Evolutionary conservation across 2,329 filamentous ascomycete species (phyloP).

Genomic region (Mycogone perniciosa): DNA sequence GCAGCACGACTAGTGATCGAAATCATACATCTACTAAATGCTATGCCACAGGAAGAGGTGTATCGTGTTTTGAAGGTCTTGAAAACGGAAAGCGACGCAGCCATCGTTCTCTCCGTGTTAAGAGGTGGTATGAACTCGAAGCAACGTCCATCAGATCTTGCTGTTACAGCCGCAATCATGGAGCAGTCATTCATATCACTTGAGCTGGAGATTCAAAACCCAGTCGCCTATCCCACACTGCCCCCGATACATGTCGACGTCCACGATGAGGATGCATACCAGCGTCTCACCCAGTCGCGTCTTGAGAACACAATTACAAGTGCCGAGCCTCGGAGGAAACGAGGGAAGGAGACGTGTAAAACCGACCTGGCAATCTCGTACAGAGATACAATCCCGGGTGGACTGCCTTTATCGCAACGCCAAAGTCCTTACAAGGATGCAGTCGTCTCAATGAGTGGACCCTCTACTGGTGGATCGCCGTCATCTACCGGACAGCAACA

Average conservation of each 20-base stretch:
- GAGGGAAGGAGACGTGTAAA: background rate
- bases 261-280: background rate
- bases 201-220: slow-evolving; percentile 4
- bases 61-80: slow-evolving; percentile 17
- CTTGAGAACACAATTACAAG: background rate
- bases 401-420: too few relatives aligned
- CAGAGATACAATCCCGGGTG: too few relatives aligned
- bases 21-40: slow-evolving; percentile 21
- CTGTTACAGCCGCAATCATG: background rate
- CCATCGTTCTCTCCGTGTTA: slow-evolving; percentile 17
- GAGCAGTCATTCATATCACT: background rate
- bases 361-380: background rate
- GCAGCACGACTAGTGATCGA: slow-evolving; percentile 14
- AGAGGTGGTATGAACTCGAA: slow-evolving; percentile 1
- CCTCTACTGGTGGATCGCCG: too few relatives aligned
- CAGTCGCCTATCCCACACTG: slow-evolving; percentile 2
- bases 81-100: slow-evolving; percentile 18
- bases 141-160: background rate
- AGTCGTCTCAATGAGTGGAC: too few relatives aligned
- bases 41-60: slow-evolving; percentile 17
- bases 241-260: background rate
- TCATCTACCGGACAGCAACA: background rate
- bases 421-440: too few relatives aligned
- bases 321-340: background rate
- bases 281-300: background rate